Base-by-base conservation (phyloP, 148 eudicot genomes). In the Rhododendron ovatum region DNA sequence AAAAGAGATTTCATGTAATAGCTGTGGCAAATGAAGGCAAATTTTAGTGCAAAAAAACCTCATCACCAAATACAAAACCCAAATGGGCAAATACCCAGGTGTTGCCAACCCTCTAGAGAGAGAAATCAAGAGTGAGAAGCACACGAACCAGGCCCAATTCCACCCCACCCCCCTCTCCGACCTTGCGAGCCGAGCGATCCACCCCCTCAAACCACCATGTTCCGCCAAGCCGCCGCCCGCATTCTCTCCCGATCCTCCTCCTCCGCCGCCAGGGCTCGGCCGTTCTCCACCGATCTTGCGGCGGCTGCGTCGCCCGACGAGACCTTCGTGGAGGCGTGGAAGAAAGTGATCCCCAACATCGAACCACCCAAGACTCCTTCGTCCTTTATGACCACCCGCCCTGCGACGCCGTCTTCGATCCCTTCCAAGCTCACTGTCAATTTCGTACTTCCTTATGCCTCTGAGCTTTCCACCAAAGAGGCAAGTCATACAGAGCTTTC, bases 351-450 rank as follows among this genome's bases (percentile, higher is more conserved):
- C 22, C 95, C 94, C 1, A 86, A 90, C 65, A 83, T 90, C 15
- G 91, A 92, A n/a, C 95, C 97, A 26, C 95, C 98, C 18, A 89
- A 90, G 87, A 90, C 89, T 13, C 95, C 95, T 17, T 79, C 84
- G 47, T 53, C 90, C 51, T 93, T 88, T 69, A 88, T 87, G 90
- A 85, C 75, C 9, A 91, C 92, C 4, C 89, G 88, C 5, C 93
- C 95, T 2, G 77, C 88, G 2, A 78, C 89, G 2, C 90, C 93
- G 1, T 61, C 91, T 28, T 86, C 93, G 11, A 89, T 94, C 76
- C 95, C 94, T 17, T 77, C 95, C 26, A 94, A 94, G 80, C 85
- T 93, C 45, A 89, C 92, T 24, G 90, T 94, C 71, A 93, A 91
- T 81, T 84, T 94, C 67, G 82, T 89, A 30, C 92, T 93, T 82